phyloP scores from a whole-genome alignment of 164 flowering plant species.

The Chimonanthus praecox region DNA sequence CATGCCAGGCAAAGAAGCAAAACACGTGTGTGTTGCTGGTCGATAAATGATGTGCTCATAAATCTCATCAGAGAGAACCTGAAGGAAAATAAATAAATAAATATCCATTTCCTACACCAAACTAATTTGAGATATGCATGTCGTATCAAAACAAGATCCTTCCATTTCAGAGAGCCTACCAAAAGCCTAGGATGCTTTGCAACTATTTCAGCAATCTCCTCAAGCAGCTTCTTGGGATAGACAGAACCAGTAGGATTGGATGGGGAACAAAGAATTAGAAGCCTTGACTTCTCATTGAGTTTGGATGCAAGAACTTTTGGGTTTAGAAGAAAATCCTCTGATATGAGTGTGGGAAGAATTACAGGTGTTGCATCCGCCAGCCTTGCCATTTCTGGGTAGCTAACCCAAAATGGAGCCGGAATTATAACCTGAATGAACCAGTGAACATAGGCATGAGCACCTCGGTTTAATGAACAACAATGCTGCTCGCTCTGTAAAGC shows the following conservation, averaged over 20 bases:
- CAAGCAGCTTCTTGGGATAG: slow-evolving; percentile 70
- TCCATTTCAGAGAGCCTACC: slow-evolving; percentile 32
- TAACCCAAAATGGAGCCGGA: slow-evolving; percentile 95
- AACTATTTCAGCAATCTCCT: slow-evolving; percentile 80
- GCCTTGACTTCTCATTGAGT: slow-evolving; percentile 78
- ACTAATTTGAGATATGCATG: neutral
- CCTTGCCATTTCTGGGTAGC: slow-evolving; percentile 97
- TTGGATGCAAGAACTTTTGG: slow-evolving; percentile 72
- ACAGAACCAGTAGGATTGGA: slow-evolving; percentile 98
- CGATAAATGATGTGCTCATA: slow-evolving; percentile 92
- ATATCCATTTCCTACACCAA: neutral
- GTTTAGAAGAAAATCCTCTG: slow-evolving; percentile 75
- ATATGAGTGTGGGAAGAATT: slow-evolving; percentile 63
- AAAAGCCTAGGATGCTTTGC: slow-evolving; percentile 87
- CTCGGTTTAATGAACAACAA: too few relatives aligned
- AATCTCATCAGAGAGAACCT: slow-evolving; percentile 95
- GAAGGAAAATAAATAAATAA: slow-evolving; percentile 11
- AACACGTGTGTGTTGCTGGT: slow-evolving; percentile 89
- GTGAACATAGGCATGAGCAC: too few relatives aligned
- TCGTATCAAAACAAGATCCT: neutral
- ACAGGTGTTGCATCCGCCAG: slow-evolving; percentile 92
- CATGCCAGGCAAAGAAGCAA: slow-evolving; percentile 98
- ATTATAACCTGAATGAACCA: slow-evolving; percentile 62
- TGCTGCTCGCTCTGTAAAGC: neutral
- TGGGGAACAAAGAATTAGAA: slow-evolving; percentile 88